Base-by-base conservation (phyloP, 1,284 basidiomycete genomes). In the Taiwanofungus camphoratus region DNA sequence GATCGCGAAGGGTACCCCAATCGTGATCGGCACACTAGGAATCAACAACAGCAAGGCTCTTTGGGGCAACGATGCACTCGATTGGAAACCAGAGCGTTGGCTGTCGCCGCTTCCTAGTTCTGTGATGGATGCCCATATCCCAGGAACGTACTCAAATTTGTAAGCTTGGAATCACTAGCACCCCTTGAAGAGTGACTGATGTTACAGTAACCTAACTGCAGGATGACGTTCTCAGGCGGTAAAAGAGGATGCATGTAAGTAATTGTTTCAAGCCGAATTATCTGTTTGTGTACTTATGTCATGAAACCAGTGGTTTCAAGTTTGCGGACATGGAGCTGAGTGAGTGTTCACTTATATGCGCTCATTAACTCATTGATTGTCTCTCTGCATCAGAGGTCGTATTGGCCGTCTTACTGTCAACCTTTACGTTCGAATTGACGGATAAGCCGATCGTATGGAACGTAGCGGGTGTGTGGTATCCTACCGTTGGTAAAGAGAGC, bases 361-460 rank as follows among this genome's bases (percentile, higher is more conserved):
- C 6, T 16, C 15, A n/a, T n/a, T n/a, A n/a, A n/a, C n/a, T n/a
- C n/a, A n/a, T n/a, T n/a, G n/a, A n/a, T n/a, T n/a, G n/a, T n/a
- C n/a, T 6, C 15, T 5, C 12, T 27, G 27, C 19, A 16, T 27
- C 41, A 50, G 50, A 54, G 36, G 44, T 49, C n/a, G 39, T 54
- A 0, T 23, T 54, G 13, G 32, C 48, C 13, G 23, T 49, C 3
- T 38, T 53, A 5, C 39, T 52, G 1, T 31, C 50, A 11, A 46
- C 38, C 16, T 53, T 53, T 40, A 45, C 26, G 2, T 53, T 53
- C 39, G 45, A 44, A 33, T 19, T 23, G 15, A 44, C 49, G 15
- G 41, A 48, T 18, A 47, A 50, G 33, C 48, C 46, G n/a, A 51
- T 59, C 12, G 24, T 42, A 6, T 59, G 55, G 57, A 59, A 57